Evolutionary conservation across 2,329 filamentous ascomycete genomes (phyloP).

Genomic region (Aspergillus ibericus): DNA sequence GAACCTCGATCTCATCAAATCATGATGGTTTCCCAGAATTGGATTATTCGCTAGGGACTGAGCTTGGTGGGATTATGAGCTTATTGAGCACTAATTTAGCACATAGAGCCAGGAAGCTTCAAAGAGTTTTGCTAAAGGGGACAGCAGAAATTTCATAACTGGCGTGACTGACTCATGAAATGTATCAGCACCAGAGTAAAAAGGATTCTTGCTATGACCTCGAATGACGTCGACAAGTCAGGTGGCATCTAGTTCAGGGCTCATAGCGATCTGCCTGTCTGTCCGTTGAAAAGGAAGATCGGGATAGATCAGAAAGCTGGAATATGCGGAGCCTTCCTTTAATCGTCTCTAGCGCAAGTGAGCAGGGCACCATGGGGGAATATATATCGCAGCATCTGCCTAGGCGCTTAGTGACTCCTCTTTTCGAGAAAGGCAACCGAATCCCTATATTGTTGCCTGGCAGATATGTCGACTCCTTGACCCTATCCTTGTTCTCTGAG

Average conservation of each 20-base stretch:
- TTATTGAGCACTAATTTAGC: slow-evolving; percentile 96
- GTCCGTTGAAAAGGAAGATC: slow-evolving; percentile 79
- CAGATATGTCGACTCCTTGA: too few relatives aligned
- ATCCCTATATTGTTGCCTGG: background rate
- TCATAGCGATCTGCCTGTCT: slow-evolving; percentile 66
- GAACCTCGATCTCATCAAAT: slow-evolving; percentile 93
- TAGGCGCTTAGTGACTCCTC: slow-evolving; percentile 12
- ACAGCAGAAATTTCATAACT: slow-evolving; percentile 79
- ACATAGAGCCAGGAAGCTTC: slow-evolving; percentile 85
- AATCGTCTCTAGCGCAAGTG: slow-evolving; percentile 44
- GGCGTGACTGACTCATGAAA: slow-evolving; percentile 85
- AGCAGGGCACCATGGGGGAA: slow-evolving; percentile 21
- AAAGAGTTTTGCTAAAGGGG: slow-evolving; percentile 80
- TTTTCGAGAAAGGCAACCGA: background rate
- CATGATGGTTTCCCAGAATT: slow-evolving; percentile 77
- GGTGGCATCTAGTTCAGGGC: slow-evolving; percentile 72
- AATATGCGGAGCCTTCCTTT: slow-evolving; percentile 72
- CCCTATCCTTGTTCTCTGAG: too few relatives aligned
- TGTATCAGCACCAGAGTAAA: slow-evolving; percentile 84
- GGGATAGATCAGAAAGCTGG: slow-evolving; percentile 70
- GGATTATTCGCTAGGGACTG: slow-evolving; percentile 81
- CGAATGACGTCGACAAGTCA: slow-evolving; percentile 73
- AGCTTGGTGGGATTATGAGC: slow-evolving; percentile 76
- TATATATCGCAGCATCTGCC: slow-evolving; percentile 25
- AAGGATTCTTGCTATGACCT: slow-evolving; percentile 80